Conservation (phyloP, 2,329 filamentous ascomycete species). For the Fusarium continuum region DNA sequence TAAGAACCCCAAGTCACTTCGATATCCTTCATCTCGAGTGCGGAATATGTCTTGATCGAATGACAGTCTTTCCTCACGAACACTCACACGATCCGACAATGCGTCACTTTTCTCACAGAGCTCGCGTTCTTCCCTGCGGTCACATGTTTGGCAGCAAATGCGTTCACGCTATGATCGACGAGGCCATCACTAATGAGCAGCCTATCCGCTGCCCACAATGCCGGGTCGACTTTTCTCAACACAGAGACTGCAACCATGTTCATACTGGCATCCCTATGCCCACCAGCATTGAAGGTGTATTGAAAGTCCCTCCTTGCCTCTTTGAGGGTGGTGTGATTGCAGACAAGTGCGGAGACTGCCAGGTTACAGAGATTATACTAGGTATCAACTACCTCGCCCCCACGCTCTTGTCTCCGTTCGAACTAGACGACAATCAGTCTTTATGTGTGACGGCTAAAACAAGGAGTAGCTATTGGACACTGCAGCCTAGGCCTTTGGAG, state of each 20-base stretch:
- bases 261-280: constrained; percentile 18
- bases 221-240: neutral
- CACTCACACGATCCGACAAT: neutral
- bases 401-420: neutral
- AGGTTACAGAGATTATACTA: neutral
- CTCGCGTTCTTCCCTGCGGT: constrained; percentile 25
- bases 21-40: constrained; percentile 8
- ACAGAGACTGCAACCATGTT: neutral
- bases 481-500: neutral
- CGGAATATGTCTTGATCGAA: constrained; percentile 13
- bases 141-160: constrained; percentile 35
- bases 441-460: neutral
- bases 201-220: constrained; percentile 9
- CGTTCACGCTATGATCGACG: neutral
- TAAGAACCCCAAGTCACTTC: neutral
- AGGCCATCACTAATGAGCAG: accelerated
- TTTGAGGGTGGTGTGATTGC: constrained; percentile 2
- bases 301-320: neutral
- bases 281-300: neutral
- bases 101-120: neutral
- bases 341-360: constrained; percentile 11
- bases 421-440: neutral
- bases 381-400: neutral
- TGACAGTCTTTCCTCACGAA: constrained; percentile 21
- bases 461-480: neutral